Percentiles rank a stretch among this genome's conserved stretches.
phyloP scores from a whole-genome alignment of 257 asterid species.

The Anisodus acutangulus region DNA sequence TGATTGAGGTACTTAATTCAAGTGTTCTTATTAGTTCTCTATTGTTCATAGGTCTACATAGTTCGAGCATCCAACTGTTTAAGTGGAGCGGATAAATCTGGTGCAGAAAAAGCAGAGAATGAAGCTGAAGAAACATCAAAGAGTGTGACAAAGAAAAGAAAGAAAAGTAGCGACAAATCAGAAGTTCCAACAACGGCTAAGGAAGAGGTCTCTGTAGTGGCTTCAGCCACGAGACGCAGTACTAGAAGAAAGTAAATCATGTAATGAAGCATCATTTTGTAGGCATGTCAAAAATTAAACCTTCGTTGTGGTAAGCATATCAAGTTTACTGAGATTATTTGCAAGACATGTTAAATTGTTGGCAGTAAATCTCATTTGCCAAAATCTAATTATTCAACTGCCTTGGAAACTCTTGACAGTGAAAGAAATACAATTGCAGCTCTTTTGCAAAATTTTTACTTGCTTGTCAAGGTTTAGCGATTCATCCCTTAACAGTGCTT shows the following conservation, averaged over 20 bases:
- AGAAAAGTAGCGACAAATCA: constrained; percentile 28
- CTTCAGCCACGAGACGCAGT: constrained; percentile 51
- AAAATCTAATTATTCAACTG: neutral
- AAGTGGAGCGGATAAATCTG: constrained; percentile 29
- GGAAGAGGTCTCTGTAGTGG: constrained; percentile 39
- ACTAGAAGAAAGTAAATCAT: constrained; percentile 44
- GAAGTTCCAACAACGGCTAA: constrained; percentile 17
- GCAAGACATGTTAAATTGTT: neutral
- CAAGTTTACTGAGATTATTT: neutral
- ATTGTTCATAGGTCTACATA: constrained; percentile 58
- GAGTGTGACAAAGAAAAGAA: constrained; percentile 30
- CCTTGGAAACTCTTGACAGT: neutral
- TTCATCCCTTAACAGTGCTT: neutral
- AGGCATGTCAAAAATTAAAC: neutral
- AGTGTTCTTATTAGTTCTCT: neutral
- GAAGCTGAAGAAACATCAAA: constrained; percentile 44
- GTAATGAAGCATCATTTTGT: neutral
- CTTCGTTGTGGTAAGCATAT: neutral
- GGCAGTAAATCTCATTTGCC: constrained; percentile 24
- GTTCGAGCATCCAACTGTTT: constrained; percentile 53
- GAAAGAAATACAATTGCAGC: neutral
- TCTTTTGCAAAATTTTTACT: neutral
- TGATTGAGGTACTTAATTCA: neutral
- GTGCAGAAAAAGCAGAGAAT: constrained; percentile 35
- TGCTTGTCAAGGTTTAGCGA: neutral